phyloP scores from a whole-genome alignment of 2,329 filamentous ascomycete genomes.

The Trichophyton simii region DNA sequence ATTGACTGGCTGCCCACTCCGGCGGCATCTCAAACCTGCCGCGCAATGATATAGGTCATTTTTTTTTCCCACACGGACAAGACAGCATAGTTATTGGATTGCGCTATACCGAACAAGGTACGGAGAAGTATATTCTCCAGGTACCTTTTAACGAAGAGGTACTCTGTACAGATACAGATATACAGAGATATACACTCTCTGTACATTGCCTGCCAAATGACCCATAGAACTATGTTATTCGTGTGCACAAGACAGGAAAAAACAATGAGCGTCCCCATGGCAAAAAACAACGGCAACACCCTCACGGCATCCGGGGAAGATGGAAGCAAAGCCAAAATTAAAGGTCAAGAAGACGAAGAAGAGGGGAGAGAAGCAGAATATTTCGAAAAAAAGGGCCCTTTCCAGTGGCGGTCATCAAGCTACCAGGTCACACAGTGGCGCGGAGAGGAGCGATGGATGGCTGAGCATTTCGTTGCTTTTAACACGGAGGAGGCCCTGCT shows the following conservation, averaged over 20 bases:
- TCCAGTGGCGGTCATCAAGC: background rate
- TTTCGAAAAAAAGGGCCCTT: background rate
- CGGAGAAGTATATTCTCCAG: background rate
- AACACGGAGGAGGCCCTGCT: background rate
- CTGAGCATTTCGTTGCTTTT: background rate
- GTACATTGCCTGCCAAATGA: too few relatives aligned
- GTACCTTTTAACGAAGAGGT: background rate
- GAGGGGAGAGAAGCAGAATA: too few relatives aligned
- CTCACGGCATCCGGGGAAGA: background rate
- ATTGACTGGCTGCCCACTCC: background rate
- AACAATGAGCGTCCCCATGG: background rate
- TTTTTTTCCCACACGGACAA: background rate
- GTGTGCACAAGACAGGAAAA: too few relatives aligned
- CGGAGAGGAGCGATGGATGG: background rate
- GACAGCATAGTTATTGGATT: background rate
- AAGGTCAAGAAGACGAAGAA: background rate
- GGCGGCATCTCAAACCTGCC: background rate
- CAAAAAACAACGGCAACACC: background rate
- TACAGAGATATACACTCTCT: too few relatives aligned
- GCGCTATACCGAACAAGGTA: background rate
- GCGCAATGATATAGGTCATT: background rate
- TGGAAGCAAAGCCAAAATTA: background rate
- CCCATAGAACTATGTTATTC: too few relatives aligned
- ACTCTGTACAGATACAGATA: background rate
- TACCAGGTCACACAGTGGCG: conserved; percentile 2